Conservation (phyloP, 2,329 filamentous ascomycete species). For the Aspergillus fischeri region DNA sequence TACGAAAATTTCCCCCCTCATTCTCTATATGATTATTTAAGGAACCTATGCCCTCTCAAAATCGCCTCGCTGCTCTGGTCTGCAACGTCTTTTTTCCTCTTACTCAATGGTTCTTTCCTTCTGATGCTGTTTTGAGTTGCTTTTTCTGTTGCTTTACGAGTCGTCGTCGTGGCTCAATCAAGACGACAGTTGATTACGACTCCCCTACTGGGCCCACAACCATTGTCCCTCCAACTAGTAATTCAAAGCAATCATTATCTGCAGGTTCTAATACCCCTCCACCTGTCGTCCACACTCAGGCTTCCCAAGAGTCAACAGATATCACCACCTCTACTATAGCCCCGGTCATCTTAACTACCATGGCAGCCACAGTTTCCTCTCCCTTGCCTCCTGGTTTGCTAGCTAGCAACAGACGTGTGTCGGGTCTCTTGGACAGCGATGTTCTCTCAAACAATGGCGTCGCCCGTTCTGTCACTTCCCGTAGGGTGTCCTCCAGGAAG, state of each 20-base stretch:
- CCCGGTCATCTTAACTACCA: background rate
- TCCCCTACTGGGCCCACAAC: conserved; percentile 4
- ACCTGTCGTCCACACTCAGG: background rate
- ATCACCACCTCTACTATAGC: background rate
- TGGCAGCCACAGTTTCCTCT: conserved; percentile 1
- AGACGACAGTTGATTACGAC: conserved; percentile 5
- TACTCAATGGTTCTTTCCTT: conserved; percentile 1
- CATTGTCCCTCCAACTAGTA: conserved; percentile 1
- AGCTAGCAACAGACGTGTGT: background rate
- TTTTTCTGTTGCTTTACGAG: conserved; percentile 4
- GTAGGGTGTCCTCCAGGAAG: conserved; percentile 1
- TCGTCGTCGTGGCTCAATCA: conserved; percentile 5
- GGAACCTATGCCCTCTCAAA: background rate
- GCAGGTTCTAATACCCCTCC: background rate
- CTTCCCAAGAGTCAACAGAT: background rate
- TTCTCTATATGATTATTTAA: conserved; percentile 4
- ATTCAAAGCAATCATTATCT: conserved; percentile 5
- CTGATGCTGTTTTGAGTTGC: conserved; percentile 8
- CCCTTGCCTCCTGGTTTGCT: conserved; percentile 5
- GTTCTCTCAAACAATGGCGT: conserved; percentile 6
- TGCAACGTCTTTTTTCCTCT: background rate
- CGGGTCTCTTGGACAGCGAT: conserved; percentile 5
- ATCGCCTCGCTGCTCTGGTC: background rate
- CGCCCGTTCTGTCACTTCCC: conserved; percentile 5
- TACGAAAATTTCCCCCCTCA: background rate